Base-by-base conservation (phyloP, 495 filamentous ascomycete genomes). In the Trichoderma erinaceum region DNA sequence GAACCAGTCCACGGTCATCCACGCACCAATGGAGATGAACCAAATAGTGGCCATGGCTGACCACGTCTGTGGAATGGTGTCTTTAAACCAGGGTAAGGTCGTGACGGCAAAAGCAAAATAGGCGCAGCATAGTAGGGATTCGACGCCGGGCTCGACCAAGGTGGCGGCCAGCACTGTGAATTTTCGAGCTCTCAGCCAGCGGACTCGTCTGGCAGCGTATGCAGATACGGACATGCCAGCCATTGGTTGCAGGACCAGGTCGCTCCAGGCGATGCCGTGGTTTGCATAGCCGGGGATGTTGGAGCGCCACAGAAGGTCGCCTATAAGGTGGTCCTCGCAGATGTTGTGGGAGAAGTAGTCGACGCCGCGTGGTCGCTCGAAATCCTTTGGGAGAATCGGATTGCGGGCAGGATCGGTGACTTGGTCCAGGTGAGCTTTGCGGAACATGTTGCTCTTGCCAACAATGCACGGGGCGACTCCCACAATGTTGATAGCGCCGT, bases 401-500 rank as follows among this genome's bases (percentile, higher is more conserved):
- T 80, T 84, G 50, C 66, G 82, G 23, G 73, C 71, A 11, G 79
- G 83, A 64, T 81, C 74, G n/a, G 93, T 97, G 23, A 96, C 83
- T 68, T 84, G 84, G 73, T 92, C 85, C 32, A 99, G 87, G 73
- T 99, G 94, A 0, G 93, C 93, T 64, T 89, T 90, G 35, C 95
- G 90, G 81, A 98, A 98, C 90, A 99, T 96, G 78, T 95, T 98
- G 66, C 91, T 96, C 79, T 99, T 99, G 32, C 95, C 95, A 7
- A 98, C 90, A 67, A 96, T 91, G 77, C 96, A 98, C 7, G 96
- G 93, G 0, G 95, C 94, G 68, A 98, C 80, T 21, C 88, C 82
- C 29, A 97, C 90, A 7, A 93, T 92, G 80, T 97, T 97, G 84
- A 98, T 98, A 68, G 94, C 95, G 25, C 89, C 90, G 80, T 99